Evolutionary conservation across 805 yeast species (phyloP).

Genomic region (Helenozyma rhizophorensis): DNA sequence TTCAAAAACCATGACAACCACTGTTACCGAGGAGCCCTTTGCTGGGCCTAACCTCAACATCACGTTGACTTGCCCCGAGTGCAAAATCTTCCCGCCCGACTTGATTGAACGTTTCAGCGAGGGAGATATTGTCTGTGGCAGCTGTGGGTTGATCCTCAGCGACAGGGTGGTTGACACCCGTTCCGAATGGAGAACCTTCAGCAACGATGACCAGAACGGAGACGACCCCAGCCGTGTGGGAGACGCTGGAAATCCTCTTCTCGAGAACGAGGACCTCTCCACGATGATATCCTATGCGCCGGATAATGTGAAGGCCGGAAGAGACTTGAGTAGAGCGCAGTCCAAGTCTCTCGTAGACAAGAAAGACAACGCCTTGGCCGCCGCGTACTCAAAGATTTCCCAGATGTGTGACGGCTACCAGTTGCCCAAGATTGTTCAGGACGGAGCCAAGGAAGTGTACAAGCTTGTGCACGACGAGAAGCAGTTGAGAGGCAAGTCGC

Average conservation of each 20-base stretch:
- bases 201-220: conserved; percentile 96
- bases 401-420: conserved; percentile 97
- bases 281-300: conserved; percentile 88
- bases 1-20: no score
- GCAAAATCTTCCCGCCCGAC: conserved; percentile 94
- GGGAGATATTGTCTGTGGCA: conserved; percentile 97
- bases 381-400: conserved; percentile 86
- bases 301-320: conserved; percentile 79
- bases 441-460: conserved; percentile 95
- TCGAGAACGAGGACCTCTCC: conserved; percentile 87
- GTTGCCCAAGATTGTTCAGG: conserved; percentile 91
- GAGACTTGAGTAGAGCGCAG: conserved; percentile 89
- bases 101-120: conserved; percentile 91
- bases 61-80: conserved; percentile 90
- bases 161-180: conserved; percentile 91
- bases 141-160: conserved; percentile 91
- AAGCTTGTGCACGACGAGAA: conserved; percentile 86
- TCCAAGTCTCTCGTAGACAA: conserved; percentile 79
- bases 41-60: conserved; percentile 82
- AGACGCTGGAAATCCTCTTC: conserved; percentile 88
- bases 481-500: conserved; percentile 82
- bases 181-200: conserved; percentile 98
- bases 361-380: conserved; percentile 80
- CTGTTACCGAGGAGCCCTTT: conserved; percentile 25
- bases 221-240: conserved; percentile 99